A percentile compares a stretch with the other conserved stretches of the same genome.
These are phyloP conservation scores for Cadophora sp. DNA, from an alignment of 2,329 filamentous ascomycete species.

Conservation along the genomic window DNA sequence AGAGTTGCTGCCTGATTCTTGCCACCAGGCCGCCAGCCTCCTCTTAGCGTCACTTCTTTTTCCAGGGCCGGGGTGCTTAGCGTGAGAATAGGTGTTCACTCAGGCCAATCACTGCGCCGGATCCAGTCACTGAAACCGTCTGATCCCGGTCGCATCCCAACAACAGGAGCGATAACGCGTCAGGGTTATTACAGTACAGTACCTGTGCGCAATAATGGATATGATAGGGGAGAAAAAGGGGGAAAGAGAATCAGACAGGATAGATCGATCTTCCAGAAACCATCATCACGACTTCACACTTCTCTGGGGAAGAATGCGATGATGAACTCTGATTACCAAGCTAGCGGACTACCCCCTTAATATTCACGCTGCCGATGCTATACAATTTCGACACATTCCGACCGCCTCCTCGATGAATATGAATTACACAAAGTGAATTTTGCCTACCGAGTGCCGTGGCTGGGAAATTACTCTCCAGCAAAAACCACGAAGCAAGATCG, in stretches of 20 bases:
- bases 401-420: background rate
- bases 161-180: constrained; percentile 6
- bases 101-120: background rate
- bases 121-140: background rate
- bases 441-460: background rate
- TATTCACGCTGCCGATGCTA: background rate
- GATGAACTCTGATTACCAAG: background rate
- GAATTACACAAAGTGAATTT: background rate
- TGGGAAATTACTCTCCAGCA: background rate
- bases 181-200: background rate
- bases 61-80: background rate
- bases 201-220: background rate
- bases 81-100: background rate
- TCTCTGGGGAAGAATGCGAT: background rate
- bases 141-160: constrained; percentile 14
- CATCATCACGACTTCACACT: background rate
- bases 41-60: background rate
- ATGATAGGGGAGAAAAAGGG: background rate
- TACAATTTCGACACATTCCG: background rate
- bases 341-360: background rate
- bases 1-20: background rate
- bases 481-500: too few species aligned
- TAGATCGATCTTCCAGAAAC: background rate
- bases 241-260: background rate
- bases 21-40: background rate